Percentiles rank a stretch among this genome's conserved stretches.
These are phyloP conservation scores for Entomophthora muscae DNA, from an alignment of 371 early-diverging fungal genomes.

Conservation along the genomic window DNA sequence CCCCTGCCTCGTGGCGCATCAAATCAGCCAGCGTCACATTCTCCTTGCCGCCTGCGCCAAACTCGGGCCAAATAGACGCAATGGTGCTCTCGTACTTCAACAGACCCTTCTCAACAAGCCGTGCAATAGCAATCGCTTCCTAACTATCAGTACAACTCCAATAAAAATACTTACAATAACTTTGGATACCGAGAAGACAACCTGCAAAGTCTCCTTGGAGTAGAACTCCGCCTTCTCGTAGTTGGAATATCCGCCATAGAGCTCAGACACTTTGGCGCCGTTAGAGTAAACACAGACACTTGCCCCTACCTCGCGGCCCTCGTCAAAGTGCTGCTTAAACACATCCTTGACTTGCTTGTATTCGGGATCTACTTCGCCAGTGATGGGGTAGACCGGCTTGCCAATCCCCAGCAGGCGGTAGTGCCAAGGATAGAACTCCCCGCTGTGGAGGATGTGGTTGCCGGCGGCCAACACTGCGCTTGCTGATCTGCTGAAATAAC, in stretches of 20 bases:
- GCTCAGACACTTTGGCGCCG: conserved; percentile 26
- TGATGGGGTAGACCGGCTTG: background rate
- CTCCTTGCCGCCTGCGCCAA: conserved; percentile 49
- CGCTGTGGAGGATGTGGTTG: background rate
- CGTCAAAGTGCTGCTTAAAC: background rate
- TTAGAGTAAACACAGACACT: background rate
- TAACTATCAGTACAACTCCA: background rate
- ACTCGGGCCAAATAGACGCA: conserved; percentile 56
- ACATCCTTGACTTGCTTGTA: background rate
- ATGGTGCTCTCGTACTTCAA: conserved; percentile 32
- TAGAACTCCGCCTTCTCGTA: conserved; percentile 19
- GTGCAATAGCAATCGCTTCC: conserved; percentile 25
- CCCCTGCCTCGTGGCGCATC: conserved; percentile 44
- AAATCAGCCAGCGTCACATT: conserved; percentile 41
- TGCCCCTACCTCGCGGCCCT: background rate
- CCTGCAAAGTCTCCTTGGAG: conserved; percentile 29
- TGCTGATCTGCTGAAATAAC: background rate
- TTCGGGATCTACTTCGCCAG: background rate
- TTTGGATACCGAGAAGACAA: conserved; percentile 48
- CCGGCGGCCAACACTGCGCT: background rate
- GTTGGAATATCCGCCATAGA: conserved; percentile 45
- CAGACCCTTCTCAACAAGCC: conserved; percentile 34
- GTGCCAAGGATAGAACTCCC: conserved; percentile 3
- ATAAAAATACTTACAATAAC: conserved; percentile 14
- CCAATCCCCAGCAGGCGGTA: background rate